Percentiles rank a stretch among this genome's conserved stretches.
These are phyloP conservation scores for Populus davidiana DNA, from an alignment of 345 rosid genomes.

Conservation along the genomic window DNA sequence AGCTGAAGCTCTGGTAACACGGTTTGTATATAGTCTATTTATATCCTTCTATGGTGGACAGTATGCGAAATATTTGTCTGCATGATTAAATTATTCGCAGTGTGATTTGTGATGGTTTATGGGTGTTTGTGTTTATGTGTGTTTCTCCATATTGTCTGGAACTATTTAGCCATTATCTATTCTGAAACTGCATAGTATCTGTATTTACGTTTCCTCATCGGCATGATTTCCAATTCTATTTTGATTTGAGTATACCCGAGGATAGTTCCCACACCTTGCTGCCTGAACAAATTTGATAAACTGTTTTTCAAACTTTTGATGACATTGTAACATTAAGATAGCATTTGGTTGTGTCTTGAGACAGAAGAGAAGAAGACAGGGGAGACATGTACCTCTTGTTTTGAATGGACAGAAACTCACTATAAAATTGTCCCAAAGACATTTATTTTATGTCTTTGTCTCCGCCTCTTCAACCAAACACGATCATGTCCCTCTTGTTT, in stretches of 20 bases:
- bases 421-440: no score
- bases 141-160: not conserved
- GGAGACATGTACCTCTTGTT: no score
- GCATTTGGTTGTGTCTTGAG: no score
- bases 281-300: not conserved
- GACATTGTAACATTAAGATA: not conserved
- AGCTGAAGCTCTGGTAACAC: not conserved
- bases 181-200: not conserved
- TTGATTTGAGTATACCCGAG: not conserved
- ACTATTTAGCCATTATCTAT: not conserved
- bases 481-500: no score
- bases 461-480: no score
- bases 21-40: not conserved
- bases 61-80: not conserved
- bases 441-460: no score
- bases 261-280: not conserved
- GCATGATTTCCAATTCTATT: not conserved
- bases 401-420: no score
- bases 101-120: not conserved
- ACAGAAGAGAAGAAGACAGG: no score
- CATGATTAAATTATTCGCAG: not conserved
- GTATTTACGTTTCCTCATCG: not conserved
- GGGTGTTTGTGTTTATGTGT: not conserved
- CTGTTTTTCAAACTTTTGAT: not conserved
- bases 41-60: not conserved